Evolutionary conservation across 495 filamentous ascomycete species (phyloP).

Genomic region (Physcia stellaris): DNA sequence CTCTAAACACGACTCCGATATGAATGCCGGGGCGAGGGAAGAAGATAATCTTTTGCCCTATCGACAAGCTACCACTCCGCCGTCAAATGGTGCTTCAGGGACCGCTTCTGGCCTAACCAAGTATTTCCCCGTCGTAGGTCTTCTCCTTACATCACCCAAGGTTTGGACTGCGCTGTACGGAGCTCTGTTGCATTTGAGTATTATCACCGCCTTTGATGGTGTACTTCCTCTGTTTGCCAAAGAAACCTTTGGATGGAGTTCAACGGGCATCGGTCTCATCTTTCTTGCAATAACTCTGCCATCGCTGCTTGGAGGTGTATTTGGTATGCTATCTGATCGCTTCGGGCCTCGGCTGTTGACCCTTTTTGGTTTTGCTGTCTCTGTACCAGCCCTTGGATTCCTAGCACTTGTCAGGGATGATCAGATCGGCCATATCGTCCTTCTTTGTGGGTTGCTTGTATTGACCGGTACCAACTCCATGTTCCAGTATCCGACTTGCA

Average conservation of each 20-base stretch:
- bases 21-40: too few relatives aligned
- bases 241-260: slow-evolving; percentile 39
- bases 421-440: slow-evolving; percentile 40
- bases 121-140: slow-evolving; percentile 17
- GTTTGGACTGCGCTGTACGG: slow-evolving; percentile 34
- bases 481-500: neutral
- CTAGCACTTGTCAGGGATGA: slow-evolving; percentile 43
- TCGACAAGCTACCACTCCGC: too few relatives aligned
- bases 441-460: slow-evolving; percentile 42
- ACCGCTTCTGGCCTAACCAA: neutral
- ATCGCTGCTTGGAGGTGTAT: slow-evolving; percentile 38
- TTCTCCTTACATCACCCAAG: slow-evolving; percentile 32
- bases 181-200: slow-evolving; percentile 35
- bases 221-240: slow-evolving; percentile 40
- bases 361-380: slow-evolving; percentile 40
- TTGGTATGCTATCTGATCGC: slow-evolving; percentile 37
- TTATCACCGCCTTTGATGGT: slow-evolving; percentile 38
- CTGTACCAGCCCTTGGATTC: slow-evolving; percentile 37
- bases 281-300: slow-evolving; percentile 50
- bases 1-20: neutral
- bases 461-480: slow-evolving; percentile 30
- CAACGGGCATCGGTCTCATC: slow-evolving; percentile 46
- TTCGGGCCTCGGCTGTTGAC: slow-evolving; percentile 44
- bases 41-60: too few relatives aligned
- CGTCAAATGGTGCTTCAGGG: neutral